Evolutionary conservation across 2,329 filamentous ascomycete species (phyloP), one percentile per base, ranked within the genome.

Genomic region (Amauroascus verrucosus): DNA sequence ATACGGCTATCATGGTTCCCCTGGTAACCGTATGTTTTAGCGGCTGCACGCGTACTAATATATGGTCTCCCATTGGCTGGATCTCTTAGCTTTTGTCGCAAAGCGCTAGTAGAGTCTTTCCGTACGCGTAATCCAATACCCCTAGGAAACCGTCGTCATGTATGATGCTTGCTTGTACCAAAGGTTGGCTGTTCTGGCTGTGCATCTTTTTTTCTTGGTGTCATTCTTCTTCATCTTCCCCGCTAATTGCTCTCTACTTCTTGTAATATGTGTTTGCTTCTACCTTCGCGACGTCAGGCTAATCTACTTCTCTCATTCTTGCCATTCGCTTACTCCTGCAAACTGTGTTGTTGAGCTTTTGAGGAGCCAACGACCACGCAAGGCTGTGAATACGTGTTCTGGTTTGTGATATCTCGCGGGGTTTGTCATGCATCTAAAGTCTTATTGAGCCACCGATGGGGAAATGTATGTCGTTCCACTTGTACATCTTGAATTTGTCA

Each of bases 381-480:
- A 50, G 47, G 18, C 11, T 33, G 37, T 32, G 48, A 9, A 24
- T 7, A 22, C n/a, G 9, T 18, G 6, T 13, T 33, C n/a, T 3
- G 26, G 11, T 33, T 13, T 14, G 7, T 35, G 30, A 8, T 18
- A 11, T 24, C 20, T 16, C 18, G 50, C 16, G 30, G 40, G 40
- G 26, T 37, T 16, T 45, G 43, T 37, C 48, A 43, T 52, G 50
- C 30, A 45, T 16, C 9, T 65, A 33, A 32, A 24, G 5, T 4
- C 16, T 22, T 11, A 20, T 6, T 41, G 18, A 32, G 22, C 8
- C 33, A 63, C 64, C 67, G 62, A 72, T 72, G 69, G 69, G 67
- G 63, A 71, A 70, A 67, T 72, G 70, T 72, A 66, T 40, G 62
- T 55, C 13, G 30, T 49, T 22, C 26, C 33, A 38, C 33, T 16